phyloP scores from a whole-genome alignment of 208 protist genomes.

The Strigomonas galati region DNA sequence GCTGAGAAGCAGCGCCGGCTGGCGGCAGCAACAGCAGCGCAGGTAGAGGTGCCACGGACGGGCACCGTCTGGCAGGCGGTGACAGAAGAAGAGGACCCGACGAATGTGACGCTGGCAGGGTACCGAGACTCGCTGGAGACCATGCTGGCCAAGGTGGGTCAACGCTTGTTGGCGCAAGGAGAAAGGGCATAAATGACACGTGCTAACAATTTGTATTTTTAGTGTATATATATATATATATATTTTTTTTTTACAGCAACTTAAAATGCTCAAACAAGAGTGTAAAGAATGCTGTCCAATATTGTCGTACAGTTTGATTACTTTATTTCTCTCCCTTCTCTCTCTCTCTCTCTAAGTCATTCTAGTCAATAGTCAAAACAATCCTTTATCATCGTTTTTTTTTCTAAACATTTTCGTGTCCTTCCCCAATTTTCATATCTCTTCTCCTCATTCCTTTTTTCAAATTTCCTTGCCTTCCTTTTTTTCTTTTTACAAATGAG shows the following conservation, averaged over 20 bases:
- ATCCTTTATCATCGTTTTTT: no score
- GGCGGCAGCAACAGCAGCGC: not conserved
- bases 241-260: no score
- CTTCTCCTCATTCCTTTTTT: no score
- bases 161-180: constrained; percentile 31
- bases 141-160: constrained; percentile 62
- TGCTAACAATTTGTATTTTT: not conserved
- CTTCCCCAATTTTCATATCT: no score
- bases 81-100: constrained; percentile 45
- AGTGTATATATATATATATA: not conserved
- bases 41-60: constrained; percentile 23
- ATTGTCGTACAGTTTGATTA: no score
- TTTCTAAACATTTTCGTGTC: no score
- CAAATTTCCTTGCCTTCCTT: not conserved
- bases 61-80: constrained; percentile 68
- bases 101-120: constrained; percentile 64
- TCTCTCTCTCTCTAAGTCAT: no score
- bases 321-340: no score
- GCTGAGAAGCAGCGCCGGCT: not conserved
- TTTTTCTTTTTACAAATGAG: not conserved
- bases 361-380: no score
- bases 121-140: constrained; percentile 50
- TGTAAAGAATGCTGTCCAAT: no score
- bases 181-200: not conserved
- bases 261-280: no score